Percentiles rank a stretch among this genome's conserved stretches.
These are phyloP conservation scores for Rhynchospora pubera DNA, from an alignment of 176 grass and related monocot species.

Conservation along the genomic window DNA sequence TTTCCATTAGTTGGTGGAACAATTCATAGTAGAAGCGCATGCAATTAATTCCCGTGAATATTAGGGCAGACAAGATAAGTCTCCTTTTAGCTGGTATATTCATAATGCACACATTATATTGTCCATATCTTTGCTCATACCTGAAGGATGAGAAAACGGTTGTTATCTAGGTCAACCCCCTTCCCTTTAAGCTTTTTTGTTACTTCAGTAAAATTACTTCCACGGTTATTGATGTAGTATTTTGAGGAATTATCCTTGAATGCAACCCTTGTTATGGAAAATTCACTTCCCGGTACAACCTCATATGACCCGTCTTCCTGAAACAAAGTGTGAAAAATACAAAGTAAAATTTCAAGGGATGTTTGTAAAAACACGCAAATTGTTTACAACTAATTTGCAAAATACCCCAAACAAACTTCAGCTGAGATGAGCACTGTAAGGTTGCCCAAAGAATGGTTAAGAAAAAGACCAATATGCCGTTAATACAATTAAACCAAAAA, in stretches of 20 bases:
- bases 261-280: constrained; percentile 77
- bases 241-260: constrained; percentile 88
- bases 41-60: neutral
- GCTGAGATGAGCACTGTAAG: neutral
- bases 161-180: constrained; percentile 98
- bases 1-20: too few relatives aligned
- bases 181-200: constrained; percentile 81
- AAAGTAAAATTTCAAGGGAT: neutral
- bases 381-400: neutral
- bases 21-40: neutral
- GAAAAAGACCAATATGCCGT: neutral
- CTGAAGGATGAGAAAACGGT: constrained; percentile 97
- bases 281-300: constrained; percentile 70
- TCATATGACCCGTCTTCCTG: constrained; percentile 77
- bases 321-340: neutral
- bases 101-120: neutral
- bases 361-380: neutral
- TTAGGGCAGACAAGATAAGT: neutral
- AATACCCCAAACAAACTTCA: neutral
- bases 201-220: constrained; percentile 94
- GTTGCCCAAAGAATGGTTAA: neutral
- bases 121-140: constrained; percentile 22
- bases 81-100: neutral
- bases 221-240: constrained; percentile 87
- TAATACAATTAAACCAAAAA: neutral